phyloP scores from a whole-genome alignment of 2,329 filamentous ascomycete species.

The Phaeosphaeria sp. region DNA sequence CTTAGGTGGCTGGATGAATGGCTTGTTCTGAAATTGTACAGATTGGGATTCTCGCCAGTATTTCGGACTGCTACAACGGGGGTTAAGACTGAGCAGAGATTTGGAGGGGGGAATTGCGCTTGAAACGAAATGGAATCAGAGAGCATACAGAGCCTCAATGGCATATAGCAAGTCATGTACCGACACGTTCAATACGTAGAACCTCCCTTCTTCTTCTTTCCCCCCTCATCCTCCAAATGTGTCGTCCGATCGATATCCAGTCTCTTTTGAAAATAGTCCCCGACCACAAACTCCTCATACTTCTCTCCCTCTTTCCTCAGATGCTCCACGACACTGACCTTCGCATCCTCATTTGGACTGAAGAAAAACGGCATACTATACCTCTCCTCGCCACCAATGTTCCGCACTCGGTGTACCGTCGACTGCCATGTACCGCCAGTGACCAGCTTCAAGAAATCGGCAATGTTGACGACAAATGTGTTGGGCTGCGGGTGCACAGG shows the following conservation, averaged over 20 bases:
- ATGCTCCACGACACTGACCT: conserved; percentile 36
- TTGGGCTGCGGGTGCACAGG: conserved; percentile 44
- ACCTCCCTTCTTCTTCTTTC: conserved; percentile 2
- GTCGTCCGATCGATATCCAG: conserved; percentile 41
- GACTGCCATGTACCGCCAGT: conserved; percentile 49
- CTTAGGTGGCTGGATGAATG: too few relatives aligned
- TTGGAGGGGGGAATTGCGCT: not conserved
- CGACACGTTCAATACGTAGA: not conserved
- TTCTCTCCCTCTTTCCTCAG: conserved; percentile 31
- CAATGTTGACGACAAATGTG: conserved; percentile 52
- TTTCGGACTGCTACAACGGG: not conserved
- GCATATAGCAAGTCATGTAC: not conserved
- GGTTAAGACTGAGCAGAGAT: not conserved
- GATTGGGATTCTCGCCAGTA: not conserved
- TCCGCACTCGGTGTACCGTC: conserved; percentile 51
- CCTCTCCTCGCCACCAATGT: conserved; percentile 46
- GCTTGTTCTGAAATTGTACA: not conserved
- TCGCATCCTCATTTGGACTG: conserved; percentile 44
- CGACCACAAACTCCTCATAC: conserved; percentile 40
- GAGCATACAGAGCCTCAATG: not conserved
- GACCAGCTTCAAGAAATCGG: conserved; percentile 50
- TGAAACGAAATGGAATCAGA: not conserved
- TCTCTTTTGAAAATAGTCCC: conserved; percentile 42
- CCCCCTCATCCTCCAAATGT: conserved; percentile 31
- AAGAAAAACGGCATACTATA: conserved; percentile 53